Base-by-base conservation (phyloP, 306 rosid genomes). In the Acacia acuminata region DNA sequence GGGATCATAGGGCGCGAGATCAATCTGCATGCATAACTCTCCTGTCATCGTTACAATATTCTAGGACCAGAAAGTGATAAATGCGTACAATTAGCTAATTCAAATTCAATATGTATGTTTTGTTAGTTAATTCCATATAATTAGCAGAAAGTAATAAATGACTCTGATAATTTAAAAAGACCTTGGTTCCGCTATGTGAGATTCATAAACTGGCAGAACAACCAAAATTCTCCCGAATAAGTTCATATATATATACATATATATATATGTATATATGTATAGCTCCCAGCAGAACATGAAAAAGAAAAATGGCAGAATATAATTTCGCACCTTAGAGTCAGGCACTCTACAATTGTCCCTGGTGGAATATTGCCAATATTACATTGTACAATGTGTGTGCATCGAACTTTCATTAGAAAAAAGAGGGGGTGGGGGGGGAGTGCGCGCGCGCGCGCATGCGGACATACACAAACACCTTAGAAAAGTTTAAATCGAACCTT, bases 1-100 rank as follows among this genome's bases (percentile, higher is more conserved):
- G 1, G 97, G 97, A 67, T 91, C 90, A 77, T 91, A 93, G 81
- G 83, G 89, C 68, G 84, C 73, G 53, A 86, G 83, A 43, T 87
- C 93, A 58, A 93, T 82, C 97, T 93, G 92, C 92, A 89, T 82
- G 36, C 77, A 89, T 11, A 53, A 68, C 56, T 80, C 50, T 22
- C 81, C 48, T 61, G 78, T 78, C 80, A 81, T 61, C 27, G 65
- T 77, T 80, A 81, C 81, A 73, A 51, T 61, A 25, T 79, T 22
- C 64, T 67, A 81, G 43, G 48, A 67, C 32, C 56, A 38, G 8
- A 38, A 38, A 38, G 42, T 38, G 42, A 38, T 38, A 5, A 38
- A 38, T 0, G 42, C 42, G 0, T 38, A 38, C 5, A 38, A 38
- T 38, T 38, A 6, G 8, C 42, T 64, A 14, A 80, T 65, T 77